Evolutionary conservation across 1,284 basidiomycete genomes (phyloP).

Genomic region (Ganoderma boninense): DNA sequence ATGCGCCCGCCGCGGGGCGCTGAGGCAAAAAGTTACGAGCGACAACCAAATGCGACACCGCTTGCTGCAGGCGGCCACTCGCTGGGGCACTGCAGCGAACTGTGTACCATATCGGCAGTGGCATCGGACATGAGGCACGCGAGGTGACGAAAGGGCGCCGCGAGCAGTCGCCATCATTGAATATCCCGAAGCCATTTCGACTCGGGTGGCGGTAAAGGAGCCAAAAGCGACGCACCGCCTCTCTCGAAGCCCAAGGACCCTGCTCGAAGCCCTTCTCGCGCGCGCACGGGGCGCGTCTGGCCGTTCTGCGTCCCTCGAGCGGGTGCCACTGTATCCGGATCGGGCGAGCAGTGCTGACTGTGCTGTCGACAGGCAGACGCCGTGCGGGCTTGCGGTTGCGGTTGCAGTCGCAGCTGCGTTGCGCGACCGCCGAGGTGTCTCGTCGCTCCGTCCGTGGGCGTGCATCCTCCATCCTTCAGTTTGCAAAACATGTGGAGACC

Average conservation of each 20-base stretch:
- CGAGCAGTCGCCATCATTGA: conserved; percentile 23
- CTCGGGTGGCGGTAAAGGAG: conserved; percentile 23
- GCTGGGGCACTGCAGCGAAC: not conserved
- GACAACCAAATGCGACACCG: not conserved
- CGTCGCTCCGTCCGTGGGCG: not conserved
- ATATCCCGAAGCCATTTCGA: conserved; percentile 29
- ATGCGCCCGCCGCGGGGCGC: not conserved
- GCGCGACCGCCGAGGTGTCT: not conserved
- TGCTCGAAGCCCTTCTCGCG: not conserved
- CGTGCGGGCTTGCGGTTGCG: not conserved
- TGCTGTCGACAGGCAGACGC: not conserved
- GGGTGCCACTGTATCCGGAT: not conserved
- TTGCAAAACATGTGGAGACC: not conserved
- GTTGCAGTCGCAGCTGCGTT: not conserved
- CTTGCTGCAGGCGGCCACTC: not conserved
- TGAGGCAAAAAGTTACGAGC: not conserved
- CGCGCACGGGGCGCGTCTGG: not conserved
- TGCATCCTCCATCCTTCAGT: not conserved
- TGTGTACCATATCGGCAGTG: not conserved
- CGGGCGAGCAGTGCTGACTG: not conserved
- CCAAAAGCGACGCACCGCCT: not conserved
- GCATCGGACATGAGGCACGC: not conserved
- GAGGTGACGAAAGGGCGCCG: conserved; percentile 13
- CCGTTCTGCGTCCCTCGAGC: not conserved
- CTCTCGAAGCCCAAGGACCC: not conserved